phyloP scores from a whole-genome alignment of 495 filamentous ascomycete genomes.

The Sordaria brevicollis region DNA sequence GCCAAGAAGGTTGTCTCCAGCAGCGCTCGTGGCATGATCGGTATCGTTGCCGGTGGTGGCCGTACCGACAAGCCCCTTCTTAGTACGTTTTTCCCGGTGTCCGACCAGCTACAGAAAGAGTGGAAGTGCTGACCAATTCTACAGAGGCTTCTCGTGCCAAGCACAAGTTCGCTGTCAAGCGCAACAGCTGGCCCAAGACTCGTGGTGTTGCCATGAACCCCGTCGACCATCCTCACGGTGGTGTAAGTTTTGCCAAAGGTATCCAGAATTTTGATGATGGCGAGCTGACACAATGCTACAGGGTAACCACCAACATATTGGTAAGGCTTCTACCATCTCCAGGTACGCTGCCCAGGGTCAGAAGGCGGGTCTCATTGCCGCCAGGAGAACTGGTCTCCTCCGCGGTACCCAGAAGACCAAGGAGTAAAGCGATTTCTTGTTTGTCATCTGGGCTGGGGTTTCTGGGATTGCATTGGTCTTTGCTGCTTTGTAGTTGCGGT shows the following conservation, averaged over 20 bases:
- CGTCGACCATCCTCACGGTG: slow-evolving; percentile 99
- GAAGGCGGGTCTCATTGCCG: slow-evolving; percentile 99
- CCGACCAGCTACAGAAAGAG: not conserved
- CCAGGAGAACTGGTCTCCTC: slow-evolving; percentile 95
- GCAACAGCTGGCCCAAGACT: slow-evolving; percentile 99
- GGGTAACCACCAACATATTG: slow-evolving; percentile 99
- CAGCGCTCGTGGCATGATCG: slow-evolving; percentile 92
- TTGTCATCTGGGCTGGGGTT: slow-evolving; percentile 44
- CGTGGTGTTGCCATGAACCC: slow-evolving; percentile 99
- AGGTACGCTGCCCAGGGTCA: slow-evolving; percentile 96
- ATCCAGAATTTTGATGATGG: not conserved
- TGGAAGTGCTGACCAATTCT: slow-evolving; percentile 12
- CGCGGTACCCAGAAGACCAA: slow-evolving; percentile 99
- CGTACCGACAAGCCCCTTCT: slow-evolving; percentile 98
- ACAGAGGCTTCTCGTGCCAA: slow-evolving; percentile 93
- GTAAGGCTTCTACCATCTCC: slow-evolving; percentile 99
- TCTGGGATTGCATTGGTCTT: slow-evolving; percentile 44
- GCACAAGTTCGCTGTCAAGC: slow-evolving; percentile 99
- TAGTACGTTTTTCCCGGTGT: slow-evolving; percentile 40
- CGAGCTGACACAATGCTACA: slow-evolving; percentile 28
- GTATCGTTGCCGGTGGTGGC: slow-evolving; percentile 98
- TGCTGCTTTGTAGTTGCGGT: slow-evolving; percentile 44
- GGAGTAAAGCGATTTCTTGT: slow-evolving; percentile 60
- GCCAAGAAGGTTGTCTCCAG: slow-evolving; percentile 98
- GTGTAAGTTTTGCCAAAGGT: slow-evolving; percentile 33